Evolutionary conservation across 352 stramenopile genomes (phyloP).

Genomic region (Pythium brassicae): DNA sequence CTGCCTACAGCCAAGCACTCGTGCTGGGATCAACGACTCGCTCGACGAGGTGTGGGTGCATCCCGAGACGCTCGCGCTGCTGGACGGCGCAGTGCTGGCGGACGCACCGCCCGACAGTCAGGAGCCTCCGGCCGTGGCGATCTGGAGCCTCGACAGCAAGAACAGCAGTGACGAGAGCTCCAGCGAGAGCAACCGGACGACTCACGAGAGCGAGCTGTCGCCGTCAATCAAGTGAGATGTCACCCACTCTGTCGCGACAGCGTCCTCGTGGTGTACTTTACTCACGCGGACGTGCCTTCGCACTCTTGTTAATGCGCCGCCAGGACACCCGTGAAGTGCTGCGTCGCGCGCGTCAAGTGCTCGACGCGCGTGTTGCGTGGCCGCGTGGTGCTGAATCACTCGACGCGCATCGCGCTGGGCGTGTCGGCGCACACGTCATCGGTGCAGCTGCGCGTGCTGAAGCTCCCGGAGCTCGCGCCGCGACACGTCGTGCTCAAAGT

Average conservation of each 20-base stretch:
- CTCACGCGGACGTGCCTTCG: background rate
- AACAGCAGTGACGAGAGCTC: background rate
- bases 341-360: conserved; percentile 39
- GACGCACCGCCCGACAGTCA: conserved; percentile 23
- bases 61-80: conserved; percentile 43
- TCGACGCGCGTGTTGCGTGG: conserved; percentile 26
- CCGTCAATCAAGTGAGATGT: conserved; percentile 2
- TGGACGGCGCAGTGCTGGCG: conserved; percentile 49
- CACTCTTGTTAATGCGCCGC: background rate
- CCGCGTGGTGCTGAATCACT: conserved; percentile 32
- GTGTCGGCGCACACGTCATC: conserved; percentile 12
- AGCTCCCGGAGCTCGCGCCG: conserved; percentile 36
- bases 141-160: conserved; percentile 26
- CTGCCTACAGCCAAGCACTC: background rate
- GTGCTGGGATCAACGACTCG: conserved; percentile 18
- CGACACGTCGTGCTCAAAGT: conserved; percentile 25
- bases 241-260: background rate
- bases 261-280: too few relatives aligned
- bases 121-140: conserved; percentile 30
- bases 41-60: conserved; percentile 69
- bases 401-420: conserved; percentile 14
- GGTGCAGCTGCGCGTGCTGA: conserved; percentile 49
- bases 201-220: background rate
- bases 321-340: conserved; percentile 19
- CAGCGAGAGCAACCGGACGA: background rate